phyloP scores from a whole-genome alignment of 2,329 filamentous ascomycete species.

The Xylariaceae sp. region DNA sequence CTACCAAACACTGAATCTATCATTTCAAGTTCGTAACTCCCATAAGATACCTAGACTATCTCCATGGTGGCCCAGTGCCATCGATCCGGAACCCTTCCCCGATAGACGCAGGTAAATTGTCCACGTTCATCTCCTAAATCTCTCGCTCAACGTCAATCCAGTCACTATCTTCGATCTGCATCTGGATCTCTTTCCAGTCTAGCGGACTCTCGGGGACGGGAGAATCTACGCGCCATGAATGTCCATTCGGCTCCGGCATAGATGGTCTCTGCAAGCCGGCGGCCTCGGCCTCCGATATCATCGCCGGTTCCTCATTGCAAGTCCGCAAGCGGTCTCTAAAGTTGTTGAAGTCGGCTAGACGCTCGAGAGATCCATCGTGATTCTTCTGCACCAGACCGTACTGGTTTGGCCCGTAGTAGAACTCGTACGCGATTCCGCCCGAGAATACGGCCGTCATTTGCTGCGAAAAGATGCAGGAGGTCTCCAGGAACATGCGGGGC shows the following conservation, averaged over 20 bases:
- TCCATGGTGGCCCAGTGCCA: not conserved
- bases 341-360: slow-evolving; percentile 8
- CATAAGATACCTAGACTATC: too few species aligned
- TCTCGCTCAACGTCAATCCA: slow-evolving; percentile 14
- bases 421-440: slow-evolving; percentile 60
- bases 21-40: too few species aligned
- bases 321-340: slow-evolving; percentile 4
- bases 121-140: slow-evolving; percentile 6
- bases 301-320: not conserved
- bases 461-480: slow-evolving; percentile 50
- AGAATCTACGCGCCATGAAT: not conserved
- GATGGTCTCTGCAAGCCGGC: slow-evolving; percentile 1
- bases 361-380: slow-evolving; percentile 1
- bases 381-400: slow-evolving; percentile 37
- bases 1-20: too few species aligned
- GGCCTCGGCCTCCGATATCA: not conserved
- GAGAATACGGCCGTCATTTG: slow-evolving; percentile 51
- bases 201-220: slow-evolving; percentile 10
- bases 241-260: slow-evolving; percentile 2
- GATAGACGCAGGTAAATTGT: slow-evolving; percentile 8
- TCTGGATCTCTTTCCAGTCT: slow-evolving; percentile 12
- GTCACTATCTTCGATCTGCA: slow-evolving; percentile 13
- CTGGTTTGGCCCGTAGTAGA: slow-evolving; percentile 46
- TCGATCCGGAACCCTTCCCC: slow-evolving; percentile 10
- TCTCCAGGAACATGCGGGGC: slow-evolving; percentile 54